These are phyloP conservation scores for Hymenoscyphus infarciens DNA, from an alignment of 2,329 filamentous ascomycete genomes.

Conservation along the genomic window DNA sequence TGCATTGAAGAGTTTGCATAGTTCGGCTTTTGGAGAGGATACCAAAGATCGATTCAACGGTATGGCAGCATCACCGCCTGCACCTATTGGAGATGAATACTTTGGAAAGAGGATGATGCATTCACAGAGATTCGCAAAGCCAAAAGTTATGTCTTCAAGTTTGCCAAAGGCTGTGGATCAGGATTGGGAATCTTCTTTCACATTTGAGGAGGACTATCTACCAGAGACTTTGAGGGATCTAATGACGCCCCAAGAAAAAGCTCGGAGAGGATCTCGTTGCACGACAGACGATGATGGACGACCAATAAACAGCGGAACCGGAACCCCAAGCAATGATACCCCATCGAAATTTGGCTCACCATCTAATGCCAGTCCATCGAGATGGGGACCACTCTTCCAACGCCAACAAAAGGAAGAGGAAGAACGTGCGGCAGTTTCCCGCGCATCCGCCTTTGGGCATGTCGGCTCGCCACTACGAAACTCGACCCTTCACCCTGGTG, in stretches of 20 bases:
- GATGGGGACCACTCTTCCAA: slow-evolving; percentile 59
- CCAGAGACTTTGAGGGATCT: slow-evolving; percentile 68
- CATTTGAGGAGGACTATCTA: slow-evolving; percentile 86
- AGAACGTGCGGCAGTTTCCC: slow-evolving; percentile 39
- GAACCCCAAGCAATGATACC: slow-evolving; percentile 41
- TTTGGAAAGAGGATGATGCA: slow-evolving; percentile 69
- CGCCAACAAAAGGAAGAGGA: slow-evolving; percentile 51
- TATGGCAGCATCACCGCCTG: slow-evolving; percentile 41
- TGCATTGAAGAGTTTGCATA: slow-evolving; percentile 61
- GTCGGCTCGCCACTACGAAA: slow-evolving; percentile 64
- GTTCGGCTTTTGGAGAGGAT: slow-evolving; percentile 60
- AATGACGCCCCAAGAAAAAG: slow-evolving; percentile 64
- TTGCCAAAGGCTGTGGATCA: slow-evolving; percentile 57
- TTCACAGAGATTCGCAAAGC: slow-evolving; percentile 63
- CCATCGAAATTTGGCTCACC: slow-evolving; percentile 60
- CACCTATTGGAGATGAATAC: slow-evolving; percentile 51
- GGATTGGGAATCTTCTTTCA: slow-evolving; percentile 66
- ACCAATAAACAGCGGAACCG: slow-evolving; percentile 40
- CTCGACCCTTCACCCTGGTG: slow-evolving; percentile 55
- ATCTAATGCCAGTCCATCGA: slow-evolving; percentile 54
- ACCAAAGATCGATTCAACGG: slow-evolving; percentile 61
- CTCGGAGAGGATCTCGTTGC: slow-evolving; percentile 55
- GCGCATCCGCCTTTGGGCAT: slow-evolving; percentile 58
- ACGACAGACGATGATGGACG: slow-evolving; percentile 50
- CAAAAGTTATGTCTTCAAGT: slow-evolving; percentile 67